Base-by-base conservation (phyloP, 768 basidiomycete genomes). In the Boletellus ananas region DNA sequence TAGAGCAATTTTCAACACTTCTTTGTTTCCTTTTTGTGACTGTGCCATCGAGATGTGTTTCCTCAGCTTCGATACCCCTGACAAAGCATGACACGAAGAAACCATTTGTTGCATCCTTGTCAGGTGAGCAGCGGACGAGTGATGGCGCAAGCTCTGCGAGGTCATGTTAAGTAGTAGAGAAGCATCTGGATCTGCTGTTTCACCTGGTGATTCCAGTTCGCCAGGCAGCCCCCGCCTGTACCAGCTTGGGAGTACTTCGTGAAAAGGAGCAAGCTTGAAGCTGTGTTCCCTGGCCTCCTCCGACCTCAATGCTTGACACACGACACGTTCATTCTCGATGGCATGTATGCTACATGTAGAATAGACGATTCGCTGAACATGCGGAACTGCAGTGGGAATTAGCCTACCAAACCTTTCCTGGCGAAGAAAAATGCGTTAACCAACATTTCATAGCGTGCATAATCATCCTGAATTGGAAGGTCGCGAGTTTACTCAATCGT, bases 51-150 rank as follows among this genome's bases (percentile, higher is more conserved):
- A 48, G 43, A 34, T 47, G 17, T 8, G 25, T 31, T 39, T 34
- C 14, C 42, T 34, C 49, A 35, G 31, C 4, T 8, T 27, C 41
- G 3, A 54, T 18, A 14, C 13, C 16, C 10, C 41, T 58, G 34
- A 91, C 72, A 64, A 98, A 94, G 66, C 89, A 96, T n/a, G 90
- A 85, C 20, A 99, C 94, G 59, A 99, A 99, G 74, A 99, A 99
- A 0, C 96, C 96, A 61, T 98, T 98, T 12, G 90, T 93, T 34
- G 79, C 81, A 61, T 98, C 94, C 52, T 87, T 89, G 47, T 84
- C 82, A 13, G 90, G 83, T 23, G 78, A 77, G 65, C 90, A 92
- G 16, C 90, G 81, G 23, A 93, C 60, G 17, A 90, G 64, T 11
- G 82, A 81, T 4, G 72, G 67, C 5, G 87, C 84, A 51, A 80